phyloP scores from a whole-genome alignment of 257 asterid genomes.

The Capsicum baccatum region DNA sequence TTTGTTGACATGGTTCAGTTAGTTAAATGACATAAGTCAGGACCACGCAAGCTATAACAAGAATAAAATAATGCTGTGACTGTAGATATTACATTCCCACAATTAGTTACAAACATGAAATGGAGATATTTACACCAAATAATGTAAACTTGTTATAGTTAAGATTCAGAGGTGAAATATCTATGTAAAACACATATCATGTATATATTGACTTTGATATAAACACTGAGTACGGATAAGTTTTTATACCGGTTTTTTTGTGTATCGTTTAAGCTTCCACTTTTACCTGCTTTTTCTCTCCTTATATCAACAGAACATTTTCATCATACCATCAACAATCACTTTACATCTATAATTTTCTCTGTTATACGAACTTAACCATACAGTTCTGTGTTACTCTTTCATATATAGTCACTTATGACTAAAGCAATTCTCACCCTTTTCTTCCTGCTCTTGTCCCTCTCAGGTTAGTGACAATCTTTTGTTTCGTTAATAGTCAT shows the following conservation, averaged over 20 bases:
- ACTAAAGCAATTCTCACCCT: conserved; percentile 40
- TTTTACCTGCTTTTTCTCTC: not conserved
- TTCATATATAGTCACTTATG: conserved; percentile 31
- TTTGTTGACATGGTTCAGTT: not conserved
- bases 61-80: too few relatives aligned
- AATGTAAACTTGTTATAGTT: too few relatives aligned
- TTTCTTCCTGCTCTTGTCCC: conserved; percentile 32
- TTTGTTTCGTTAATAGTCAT: not conserved
- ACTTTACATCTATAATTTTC: not conserved
- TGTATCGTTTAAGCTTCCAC: not conserved
- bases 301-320: not conserved
- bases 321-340: conserved; percentile 8
- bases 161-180: too few relatives aligned
- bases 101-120: too few relatives aligned
- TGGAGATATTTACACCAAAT: too few relatives aligned
- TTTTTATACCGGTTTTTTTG: too few relatives aligned
- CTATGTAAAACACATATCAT: too few relatives aligned
- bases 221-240: too few relatives aligned
- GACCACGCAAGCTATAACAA: not conserved
- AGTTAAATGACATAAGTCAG: not conserved
- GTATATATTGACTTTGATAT: too few relatives aligned
- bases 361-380: too few relatives aligned
- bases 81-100: too few relatives aligned
- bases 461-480: conserved; percentile 42
- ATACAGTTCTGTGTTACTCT: too few relatives aligned